These are phyloP conservation scores for Heliophila coronopifolia DNA, from an alignment of 441 rosid species.

Conservation along the genomic window DNA sequence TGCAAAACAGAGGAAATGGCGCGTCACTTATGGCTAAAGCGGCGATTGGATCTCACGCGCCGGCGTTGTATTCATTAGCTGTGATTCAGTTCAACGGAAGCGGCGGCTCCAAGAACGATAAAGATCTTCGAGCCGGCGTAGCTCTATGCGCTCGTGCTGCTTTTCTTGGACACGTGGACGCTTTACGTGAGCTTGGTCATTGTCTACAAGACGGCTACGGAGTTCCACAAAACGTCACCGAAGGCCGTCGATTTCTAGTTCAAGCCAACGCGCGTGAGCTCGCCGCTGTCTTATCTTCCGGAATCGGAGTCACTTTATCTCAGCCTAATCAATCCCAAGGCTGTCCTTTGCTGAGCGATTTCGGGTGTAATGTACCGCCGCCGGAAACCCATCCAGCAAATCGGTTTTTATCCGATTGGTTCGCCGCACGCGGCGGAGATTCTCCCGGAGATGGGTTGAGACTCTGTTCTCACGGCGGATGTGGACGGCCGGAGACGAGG, in stretches of 20 bases:
- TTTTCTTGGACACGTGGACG: constrained; percentile 75
- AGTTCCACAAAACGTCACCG: constrained; percentile 69
- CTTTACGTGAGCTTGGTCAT: constrained; percentile 86
- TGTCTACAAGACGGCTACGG: constrained; percentile 94
- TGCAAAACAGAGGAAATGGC: constrained; percentile 81
- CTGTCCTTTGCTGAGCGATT: constrained; percentile 74
- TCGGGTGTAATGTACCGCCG: constrained; percentile 86
- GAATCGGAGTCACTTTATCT: constrained; percentile 35
- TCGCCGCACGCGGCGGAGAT: constrained; percentile 32
- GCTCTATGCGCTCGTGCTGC: constrained; percentile 89
- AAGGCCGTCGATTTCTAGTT: constrained; percentile 77
- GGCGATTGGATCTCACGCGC: constrained; percentile 78
- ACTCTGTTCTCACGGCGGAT: constrained; percentile 71
- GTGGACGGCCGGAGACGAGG: constrained; percentile 88
- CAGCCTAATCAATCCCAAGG: constrained; percentile 33
- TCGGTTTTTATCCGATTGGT: constrained; percentile 68
- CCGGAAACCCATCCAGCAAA: constrained; percentile 78
- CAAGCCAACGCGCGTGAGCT: constrained; percentile 90
- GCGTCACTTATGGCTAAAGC: constrained; percentile 94
- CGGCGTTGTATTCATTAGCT: constrained; percentile 69
- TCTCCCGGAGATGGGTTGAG: constrained; percentile 50
- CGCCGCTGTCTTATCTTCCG: constrained; percentile 53
- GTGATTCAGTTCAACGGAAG: constrained; percentile 93
- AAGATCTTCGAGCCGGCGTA: constrained; percentile 83
- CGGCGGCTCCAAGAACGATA: constrained; percentile 82